These are phyloP conservation scores for Choricystis sp. DNA, from an alignment of 139 green algal genomes.

Conservation along the genomic window DNA sequence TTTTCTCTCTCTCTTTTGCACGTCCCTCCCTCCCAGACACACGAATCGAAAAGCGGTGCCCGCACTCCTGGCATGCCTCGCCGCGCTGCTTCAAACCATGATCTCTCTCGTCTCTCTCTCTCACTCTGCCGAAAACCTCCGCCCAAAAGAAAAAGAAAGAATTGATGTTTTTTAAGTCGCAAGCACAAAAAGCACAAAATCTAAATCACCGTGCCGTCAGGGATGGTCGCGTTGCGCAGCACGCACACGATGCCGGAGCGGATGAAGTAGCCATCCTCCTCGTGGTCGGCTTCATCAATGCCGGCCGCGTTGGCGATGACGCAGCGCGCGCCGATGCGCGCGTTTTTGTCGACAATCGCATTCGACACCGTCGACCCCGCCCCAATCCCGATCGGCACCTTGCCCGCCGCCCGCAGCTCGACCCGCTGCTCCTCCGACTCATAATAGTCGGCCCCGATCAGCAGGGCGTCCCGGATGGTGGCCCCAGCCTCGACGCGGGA, in stretches of 20 bases:
- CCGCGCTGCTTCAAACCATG: no score
- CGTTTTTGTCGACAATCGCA: conserved; percentile 99
- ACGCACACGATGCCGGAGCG: conserved; percentile 88
- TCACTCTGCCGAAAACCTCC: neutral
- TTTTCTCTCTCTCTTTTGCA: neutral
- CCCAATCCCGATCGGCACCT: conserved; percentile 87
- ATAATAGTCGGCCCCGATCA: conserved; percentile 98
- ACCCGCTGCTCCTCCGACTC: conserved; percentile 69
- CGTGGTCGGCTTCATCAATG: conserved; percentile 70
- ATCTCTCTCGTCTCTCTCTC: neutral
- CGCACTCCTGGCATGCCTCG: no score
- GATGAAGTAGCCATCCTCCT: conserved; percentile 87
- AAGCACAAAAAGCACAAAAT: conserved; percentile 1
- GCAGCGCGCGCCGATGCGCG: conserved; percentile 76
- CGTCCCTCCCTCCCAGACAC: neutral
- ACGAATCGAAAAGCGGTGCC: neutral
- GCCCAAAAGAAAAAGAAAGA: conserved; percentile 1
- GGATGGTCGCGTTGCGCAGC: conserved; percentile 64
- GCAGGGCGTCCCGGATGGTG: conserved; percentile 55
- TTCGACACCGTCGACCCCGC: conserved; percentile 60
- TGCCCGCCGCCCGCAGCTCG: conserved; percentile 35
- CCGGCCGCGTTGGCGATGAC: conserved; percentile 84
- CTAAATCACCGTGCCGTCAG: conserved; percentile 58
- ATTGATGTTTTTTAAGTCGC: neutral
- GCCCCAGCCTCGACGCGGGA: conserved; percentile 34